Conservation (phyloP, 306 rosid species). For the Medicago ruthenica region DNA sequence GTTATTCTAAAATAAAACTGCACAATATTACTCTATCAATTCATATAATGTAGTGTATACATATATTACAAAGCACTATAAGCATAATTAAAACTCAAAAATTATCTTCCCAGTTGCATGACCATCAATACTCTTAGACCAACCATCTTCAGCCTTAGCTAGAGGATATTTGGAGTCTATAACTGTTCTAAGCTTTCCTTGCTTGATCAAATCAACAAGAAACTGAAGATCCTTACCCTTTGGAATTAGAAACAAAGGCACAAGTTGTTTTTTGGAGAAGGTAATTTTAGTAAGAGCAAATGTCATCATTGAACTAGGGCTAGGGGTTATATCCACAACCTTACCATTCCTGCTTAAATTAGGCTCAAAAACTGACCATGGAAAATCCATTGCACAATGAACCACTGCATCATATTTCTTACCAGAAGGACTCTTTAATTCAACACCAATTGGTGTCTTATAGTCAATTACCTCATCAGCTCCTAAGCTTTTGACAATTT, state of each 20-base stretch:
- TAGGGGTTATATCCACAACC: constrained; percentile 68
- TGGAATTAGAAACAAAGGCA: constrained; percentile 57
- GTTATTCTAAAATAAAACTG: not conserved
- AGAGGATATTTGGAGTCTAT: constrained; percentile 69
- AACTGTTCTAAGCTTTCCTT: constrained; percentile 73
- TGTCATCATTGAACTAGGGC: constrained; percentile 43
- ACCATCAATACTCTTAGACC: constrained; percentile 77
- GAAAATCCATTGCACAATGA: constrained; percentile 60
- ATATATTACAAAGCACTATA: not conserved
- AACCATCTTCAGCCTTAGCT: constrained; percentile 67
- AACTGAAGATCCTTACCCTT: constrained; percentile 57
- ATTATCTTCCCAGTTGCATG: constrained; percentile 91
- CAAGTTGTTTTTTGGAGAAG: constrained; percentile 70
- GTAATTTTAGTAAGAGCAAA: constrained; percentile 62
- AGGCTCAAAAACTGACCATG: constrained; percentile 81
- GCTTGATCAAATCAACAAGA: constrained; percentile 71
- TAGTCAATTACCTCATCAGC: constrained; percentile 88
- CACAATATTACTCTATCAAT: not conserved
- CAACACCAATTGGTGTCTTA: constrained; percentile 72
- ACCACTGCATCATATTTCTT: constrained; percentile 70
- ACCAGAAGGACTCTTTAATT: constrained; percentile 74
- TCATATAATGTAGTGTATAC: not conserved
- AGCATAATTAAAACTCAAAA: constrained; percentile 54
- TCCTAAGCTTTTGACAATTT: constrained; percentile 69
- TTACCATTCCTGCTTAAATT: constrained; percentile 66